Evolutionary conservation across 225 moss, liverwort and hornwort genomes (phyloP).

Genomic region (Ulota crispa): DNA sequence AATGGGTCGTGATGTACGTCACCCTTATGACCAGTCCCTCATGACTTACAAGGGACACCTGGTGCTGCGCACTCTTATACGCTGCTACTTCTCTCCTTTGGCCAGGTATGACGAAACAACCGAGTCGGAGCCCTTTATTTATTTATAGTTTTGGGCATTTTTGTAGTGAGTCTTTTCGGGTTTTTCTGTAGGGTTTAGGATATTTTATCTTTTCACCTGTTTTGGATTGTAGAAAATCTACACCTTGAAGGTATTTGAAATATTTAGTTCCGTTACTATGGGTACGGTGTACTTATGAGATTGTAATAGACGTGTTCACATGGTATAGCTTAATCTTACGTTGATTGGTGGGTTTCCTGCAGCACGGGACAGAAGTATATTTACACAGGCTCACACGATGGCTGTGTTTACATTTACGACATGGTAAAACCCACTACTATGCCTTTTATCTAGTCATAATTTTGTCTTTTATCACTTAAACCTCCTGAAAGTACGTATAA

Average conservation of each 20-base stretch:
- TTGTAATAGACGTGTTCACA: neutral
- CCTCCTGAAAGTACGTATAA: neutral
- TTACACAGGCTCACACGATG: conserved; percentile 84
- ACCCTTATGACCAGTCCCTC: conserved; percentile 86
- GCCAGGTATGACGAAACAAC: conserved; percentile 42
- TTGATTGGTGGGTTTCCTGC: conserved; percentile 28
- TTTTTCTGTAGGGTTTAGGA: too few relatives aligned
- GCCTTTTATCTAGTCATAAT: neutral
- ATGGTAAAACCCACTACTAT: conserved; percentile 42
- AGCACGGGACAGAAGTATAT: conserved; percentile 89
- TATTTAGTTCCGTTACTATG: neutral
- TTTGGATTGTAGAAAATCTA: neutral
- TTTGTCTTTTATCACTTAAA: neutral
- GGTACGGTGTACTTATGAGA: neutral
- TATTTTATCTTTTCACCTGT: neutral
- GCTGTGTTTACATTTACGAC: conserved; percentile 70
- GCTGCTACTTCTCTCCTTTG: conserved; percentile 91
- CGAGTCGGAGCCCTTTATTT: too few relatives aligned
- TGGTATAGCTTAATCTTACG: neutral
- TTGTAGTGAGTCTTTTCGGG: neutral
- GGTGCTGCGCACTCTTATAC: conserved; percentile 89
- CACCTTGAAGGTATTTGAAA: neutral
- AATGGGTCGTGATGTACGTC: conserved; percentile 68
- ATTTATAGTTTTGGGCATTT: neutral
- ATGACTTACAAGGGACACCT: conserved; percentile 96